Conservation (phyloP, 495 filamentous ascomycete species). For the Daldinia grandis region DNA sequence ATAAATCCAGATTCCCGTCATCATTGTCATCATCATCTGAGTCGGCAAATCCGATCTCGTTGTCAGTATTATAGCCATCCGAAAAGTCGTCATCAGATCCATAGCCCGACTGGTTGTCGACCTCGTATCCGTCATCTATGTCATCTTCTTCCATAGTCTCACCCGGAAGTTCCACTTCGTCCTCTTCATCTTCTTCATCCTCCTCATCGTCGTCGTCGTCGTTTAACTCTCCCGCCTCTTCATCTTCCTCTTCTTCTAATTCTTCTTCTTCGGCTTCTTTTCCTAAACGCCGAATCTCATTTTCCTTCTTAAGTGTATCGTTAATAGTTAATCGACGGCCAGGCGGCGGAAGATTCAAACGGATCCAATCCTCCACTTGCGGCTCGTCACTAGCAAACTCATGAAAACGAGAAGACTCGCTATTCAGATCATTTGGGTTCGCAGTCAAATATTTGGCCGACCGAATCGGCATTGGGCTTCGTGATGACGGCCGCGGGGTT, state of each 20-base stretch:
- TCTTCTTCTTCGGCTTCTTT: constrained; percentile 93
- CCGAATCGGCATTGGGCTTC: constrained; percentile 47
- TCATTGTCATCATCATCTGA: constrained; percentile 82
- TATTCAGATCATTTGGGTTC: constrained; percentile 64
- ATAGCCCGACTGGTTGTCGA: constrained; percentile 63
- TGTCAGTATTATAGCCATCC: constrained; percentile 92
- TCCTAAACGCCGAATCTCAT: constrained; percentile 82
- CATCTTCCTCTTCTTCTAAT: constrained; percentile 71
- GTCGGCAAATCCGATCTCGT: constrained; percentile 91
- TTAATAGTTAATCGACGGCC: constrained; percentile 79
- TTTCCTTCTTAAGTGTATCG: constrained; percentile 91
- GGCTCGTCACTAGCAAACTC: constrained; percentile 87
- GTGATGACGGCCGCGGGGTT: constrained; percentile 46
- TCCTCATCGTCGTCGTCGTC: constrained; percentile 58
- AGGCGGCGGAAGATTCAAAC: constrained; percentile 65
- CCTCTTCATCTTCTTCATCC: constrained; percentile 57
- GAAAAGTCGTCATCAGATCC: constrained; percentile 72
- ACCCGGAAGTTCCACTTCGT: constrained; percentile 45
- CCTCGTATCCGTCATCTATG: constrained; percentile 57
- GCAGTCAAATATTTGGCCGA: constrained; percentile 57
- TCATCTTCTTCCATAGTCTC: constrained; percentile 48
- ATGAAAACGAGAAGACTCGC: constrained; percentile 82
- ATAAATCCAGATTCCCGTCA: constrained; percentile 78
- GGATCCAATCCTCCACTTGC: constrained; percentile 87
- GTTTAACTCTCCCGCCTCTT: constrained; percentile 59